A percentile compares a stretch with the other conserved stretches of the same genome.
Conservation (phyloP, 441 rosid genomes). For the Hura crepitans region DNA sequence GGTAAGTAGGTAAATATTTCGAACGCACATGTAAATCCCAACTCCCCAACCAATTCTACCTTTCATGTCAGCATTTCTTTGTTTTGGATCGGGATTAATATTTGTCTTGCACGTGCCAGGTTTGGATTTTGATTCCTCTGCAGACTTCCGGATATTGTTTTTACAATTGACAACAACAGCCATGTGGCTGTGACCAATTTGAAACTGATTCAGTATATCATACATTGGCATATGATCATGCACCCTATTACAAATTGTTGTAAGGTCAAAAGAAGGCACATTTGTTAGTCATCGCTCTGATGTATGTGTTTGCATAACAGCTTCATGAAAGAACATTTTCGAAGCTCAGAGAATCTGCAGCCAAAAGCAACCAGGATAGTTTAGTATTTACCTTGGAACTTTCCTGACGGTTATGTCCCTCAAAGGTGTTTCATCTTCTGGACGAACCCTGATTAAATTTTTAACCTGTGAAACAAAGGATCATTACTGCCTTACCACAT, state of each 20-base stretch:
- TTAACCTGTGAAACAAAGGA: conserved; percentile 44
- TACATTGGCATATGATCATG: conserved; percentile 58
- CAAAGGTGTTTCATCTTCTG: conserved; percentile 55
- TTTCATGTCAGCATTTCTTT: conserved; percentile 10
- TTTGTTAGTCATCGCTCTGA: too few species aligned
- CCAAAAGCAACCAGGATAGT: too few species aligned
- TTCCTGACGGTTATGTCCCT: conserved; percentile 62
- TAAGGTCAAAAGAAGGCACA: not conserved
- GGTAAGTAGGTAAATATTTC: not conserved
- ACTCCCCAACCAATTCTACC: conserved; percentile 29
- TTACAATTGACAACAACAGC: conserved; percentile 60
- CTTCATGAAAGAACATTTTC: not conserved
- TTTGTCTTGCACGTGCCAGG: conserved; percentile 8
- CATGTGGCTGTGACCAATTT: conserved; percentile 81
- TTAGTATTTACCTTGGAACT: conserved; percentile 67
- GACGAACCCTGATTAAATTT: conserved; percentile 51
- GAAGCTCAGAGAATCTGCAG: not conserved
- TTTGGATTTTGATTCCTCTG: conserved; percentile 28
- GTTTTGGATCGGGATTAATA: conserved; percentile 9
- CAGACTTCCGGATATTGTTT: conserved; percentile 26
- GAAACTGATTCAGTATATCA: conserved; percentile 74
- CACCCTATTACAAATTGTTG: conserved; percentile 45
- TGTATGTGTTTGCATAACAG: not conserved
- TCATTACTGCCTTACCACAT: too few species aligned
- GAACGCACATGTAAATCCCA: not conserved